Base-by-base conservation (phyloP, 2,329 filamentous ascomycete genomes). In the Colletotrichum liriopes region DNA sequence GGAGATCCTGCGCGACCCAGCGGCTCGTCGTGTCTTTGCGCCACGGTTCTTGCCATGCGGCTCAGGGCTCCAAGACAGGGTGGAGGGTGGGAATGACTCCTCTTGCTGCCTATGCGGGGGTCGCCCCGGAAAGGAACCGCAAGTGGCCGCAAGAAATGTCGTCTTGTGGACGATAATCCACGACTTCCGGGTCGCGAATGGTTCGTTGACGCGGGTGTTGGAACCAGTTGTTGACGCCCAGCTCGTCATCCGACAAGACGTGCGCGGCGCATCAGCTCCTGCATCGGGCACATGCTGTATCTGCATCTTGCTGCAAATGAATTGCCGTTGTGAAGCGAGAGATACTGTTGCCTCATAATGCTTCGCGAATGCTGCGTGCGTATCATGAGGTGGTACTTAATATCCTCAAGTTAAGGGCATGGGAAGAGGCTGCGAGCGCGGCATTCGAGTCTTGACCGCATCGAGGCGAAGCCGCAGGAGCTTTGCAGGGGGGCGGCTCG, bases 341-440 rank as follows among this genome's bases (percentile, higher is more conserved):
- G 35, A 1, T 37, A 3, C 37, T 49, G 45, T 29, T 39, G 54
- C 20, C 12, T 39, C 14, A 18, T 23, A 20, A 58, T 70, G 61
- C 7, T 52, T 59, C 18, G 32, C 26, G 49, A 14, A 37, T 51
- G n/a, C 45, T 39, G 45, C 14, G n/a, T 35, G 56, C 51, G 51
- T 63, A 54, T 62, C 54, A 65, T 56, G 55, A 56, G 54, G 56
- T 59, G 67, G 67, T 66, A 73, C 71, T 73, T 71, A 66, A 73
- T 73, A 61, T 71, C 61, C 66, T 66, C 71, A 66, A 65, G 67
- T 71, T 71, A 45, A 73, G 55, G 49, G 49, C 51, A n/a, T 52
- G 67, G 43, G 54, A 62, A 58, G 54, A 65, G 32, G 66, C 65
- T 56, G 37, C 35, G 47, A 65, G 56, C 54, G 39, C 41, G 60